Conservation (phyloP, 176 grass and related monocot species). For the Poa annua region DNA sequence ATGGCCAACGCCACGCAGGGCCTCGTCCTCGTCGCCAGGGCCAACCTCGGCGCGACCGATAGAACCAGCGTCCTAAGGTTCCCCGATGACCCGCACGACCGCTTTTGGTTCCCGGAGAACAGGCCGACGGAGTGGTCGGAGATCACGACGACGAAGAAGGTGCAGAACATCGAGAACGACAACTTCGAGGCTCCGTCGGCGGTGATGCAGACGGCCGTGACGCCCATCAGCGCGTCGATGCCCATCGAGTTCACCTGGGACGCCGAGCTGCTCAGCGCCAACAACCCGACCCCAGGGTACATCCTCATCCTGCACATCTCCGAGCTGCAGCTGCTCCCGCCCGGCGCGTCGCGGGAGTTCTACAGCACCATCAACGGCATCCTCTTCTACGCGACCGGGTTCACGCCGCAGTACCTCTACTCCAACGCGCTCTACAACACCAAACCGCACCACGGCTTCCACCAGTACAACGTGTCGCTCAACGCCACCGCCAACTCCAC, state of each 20-base stretch:
- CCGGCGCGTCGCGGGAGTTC: slow-evolving; percentile 44
- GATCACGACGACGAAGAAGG: slow-evolving; percentile 40
- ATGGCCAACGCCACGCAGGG: slow-evolving; percentile 32
- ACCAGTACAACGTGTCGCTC: slow-evolving; percentile 42
- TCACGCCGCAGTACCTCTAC: slow-evolving; percentile 23
- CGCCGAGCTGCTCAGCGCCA: background rate
- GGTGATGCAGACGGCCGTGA: slow-evolving; percentile 67
- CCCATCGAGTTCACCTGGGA: slow-evolving; percentile 42
- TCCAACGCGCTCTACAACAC: background rate
- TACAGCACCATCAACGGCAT: slow-evolving; percentile 37
- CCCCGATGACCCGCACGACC: slow-evolving; percentile 52
- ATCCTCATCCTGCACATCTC: slow-evolving; percentile 36
- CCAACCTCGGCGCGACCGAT: slow-evolving; percentile 53
- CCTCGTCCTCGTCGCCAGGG: slow-evolving; percentile 23
- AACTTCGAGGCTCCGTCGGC: slow-evolving; percentile 30
- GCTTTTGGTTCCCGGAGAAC: slow-evolving; percentile 16
- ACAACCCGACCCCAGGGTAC: slow-evolving; percentile 2
- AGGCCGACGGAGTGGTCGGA: background rate
- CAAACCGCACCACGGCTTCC: background rate
- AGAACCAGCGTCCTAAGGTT: slow-evolving; percentile 37
- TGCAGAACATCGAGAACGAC: background rate
- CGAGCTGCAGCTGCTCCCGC: slow-evolving; percentile 42
- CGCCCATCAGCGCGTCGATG: slow-evolving; percentile 46
- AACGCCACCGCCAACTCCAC: slow-evolving; percentile 51
- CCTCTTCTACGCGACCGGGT: background rate